Conservation (phyloP, 306 rosid species). For the Abrus precatorius region DNA sequence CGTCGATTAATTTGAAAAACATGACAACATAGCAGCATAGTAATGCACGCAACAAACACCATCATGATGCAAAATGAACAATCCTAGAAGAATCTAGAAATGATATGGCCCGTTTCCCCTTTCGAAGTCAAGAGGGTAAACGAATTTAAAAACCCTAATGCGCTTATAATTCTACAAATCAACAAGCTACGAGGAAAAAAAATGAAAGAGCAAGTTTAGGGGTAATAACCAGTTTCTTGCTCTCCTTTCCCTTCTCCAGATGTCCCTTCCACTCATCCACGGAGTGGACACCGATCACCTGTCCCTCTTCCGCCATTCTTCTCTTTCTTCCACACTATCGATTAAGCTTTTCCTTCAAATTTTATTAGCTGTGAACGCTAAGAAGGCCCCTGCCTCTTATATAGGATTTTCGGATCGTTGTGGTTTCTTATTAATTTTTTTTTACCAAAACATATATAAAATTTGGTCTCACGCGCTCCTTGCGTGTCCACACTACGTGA, state of each 20-base stretch:
- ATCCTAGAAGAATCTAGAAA: neutral
- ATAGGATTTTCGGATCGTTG: slow-evolving; percentile 6
- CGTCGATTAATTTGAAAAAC: neutral
- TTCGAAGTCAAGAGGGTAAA: neutral
- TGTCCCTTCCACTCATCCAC: slow-evolving; percentile 59
- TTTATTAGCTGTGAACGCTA: neutral
- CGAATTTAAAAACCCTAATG: slow-evolving; percentile 29
- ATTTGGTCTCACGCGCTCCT: neutral
- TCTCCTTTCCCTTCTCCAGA: slow-evolving; percentile 51
- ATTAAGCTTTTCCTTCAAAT: neutral
- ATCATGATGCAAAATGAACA: slow-evolving; percentile 13
- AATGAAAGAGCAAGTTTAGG: neutral
- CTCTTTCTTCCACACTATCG: neutral
- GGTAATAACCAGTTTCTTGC: slow-evolving; percentile 61
- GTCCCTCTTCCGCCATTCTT: slow-evolving; percentile 56
- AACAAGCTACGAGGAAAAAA: neutral
- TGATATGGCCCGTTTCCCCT: neutral
- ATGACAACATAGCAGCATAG: neutral
- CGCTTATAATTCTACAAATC: neutral
- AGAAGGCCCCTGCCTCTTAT: neutral
- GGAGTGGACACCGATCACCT: slow-evolving; percentile 64
- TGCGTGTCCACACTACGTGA: neutral
- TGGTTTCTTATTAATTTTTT: neutral
- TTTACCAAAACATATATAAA: neutral
- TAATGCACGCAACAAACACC: neutral